Evolutionary conservation across 192 early-diverging fungal genomes (phyloP), one percentile per base, ranked within the genome.

Genomic region (Backusella mclennaniae): DNA sequence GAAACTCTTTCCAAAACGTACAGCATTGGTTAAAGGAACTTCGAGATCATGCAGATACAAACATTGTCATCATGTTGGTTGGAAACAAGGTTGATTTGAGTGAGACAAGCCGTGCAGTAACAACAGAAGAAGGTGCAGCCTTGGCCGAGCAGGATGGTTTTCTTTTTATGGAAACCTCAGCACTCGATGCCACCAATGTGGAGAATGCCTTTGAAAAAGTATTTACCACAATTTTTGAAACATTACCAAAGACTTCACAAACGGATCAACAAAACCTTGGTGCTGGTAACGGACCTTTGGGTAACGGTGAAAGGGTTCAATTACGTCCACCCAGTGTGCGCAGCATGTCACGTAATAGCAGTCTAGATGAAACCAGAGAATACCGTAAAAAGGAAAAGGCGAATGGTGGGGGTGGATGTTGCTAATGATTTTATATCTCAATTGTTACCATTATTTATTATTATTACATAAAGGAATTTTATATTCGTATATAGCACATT

Each of bases 11-110:
- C 75, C 90, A 96, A 79, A 94, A 91, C 71, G 94, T 95, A 49
- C 94, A 94, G 73, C 88, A 93, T 56, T 98, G 96, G 96, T 89
- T 97, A 6, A 93, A 93, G 80, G 95, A 98, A 84, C 88, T 98
- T 26, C 93, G 95, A 78, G 92, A 95, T 38, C 95, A 97, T 86
- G 95, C 95, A 17, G 95, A 93, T 80, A 89, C 94, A 53, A 95
- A 93, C 83, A 95, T 96, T 79, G 95, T 97, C 59, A 96, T 98
- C 86, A 93, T 93, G 44, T 84, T 98, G 19, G 93, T 96, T 35
- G 96, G 96, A 41, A 98, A 97, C 87, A 97, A 98, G 84, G 84
- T 95, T 23, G 96, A 98, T 85, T 78, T 98, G 38, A 90, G 81
- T 6, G 87, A 87, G 35, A 85, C 86, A 23, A 74, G 82, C 29